Evolutionary conservation across 2,329 filamentous ascomycete species (phyloP).

Genomic region (Colletotrichum cordylinicola): DNA sequence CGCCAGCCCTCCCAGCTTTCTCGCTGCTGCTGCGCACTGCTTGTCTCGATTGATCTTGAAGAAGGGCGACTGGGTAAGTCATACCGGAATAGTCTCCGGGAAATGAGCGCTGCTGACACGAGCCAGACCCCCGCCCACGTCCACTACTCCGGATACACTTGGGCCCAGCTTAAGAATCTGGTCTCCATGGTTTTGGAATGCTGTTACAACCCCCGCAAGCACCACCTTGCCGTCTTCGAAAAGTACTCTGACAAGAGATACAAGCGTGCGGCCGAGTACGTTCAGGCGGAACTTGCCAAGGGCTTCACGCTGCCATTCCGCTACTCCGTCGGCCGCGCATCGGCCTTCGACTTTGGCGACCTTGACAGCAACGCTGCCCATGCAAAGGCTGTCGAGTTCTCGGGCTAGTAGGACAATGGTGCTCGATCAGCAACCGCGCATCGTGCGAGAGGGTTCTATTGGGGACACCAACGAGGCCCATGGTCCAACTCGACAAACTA

Average conservation of each 20-base stretch:
- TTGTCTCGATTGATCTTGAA: slow-evolving; percentile 85
- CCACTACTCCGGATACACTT: slow-evolving; percentile 94
- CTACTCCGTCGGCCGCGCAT: slow-evolving; percentile 41
- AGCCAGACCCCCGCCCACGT: slow-evolving; percentile 79
- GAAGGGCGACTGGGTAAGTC: slow-evolving; percentile 91
- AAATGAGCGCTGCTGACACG: slow-evolving; percentile 37
- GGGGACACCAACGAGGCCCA: background rate
- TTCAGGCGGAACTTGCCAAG: slow-evolving; percentile 74
- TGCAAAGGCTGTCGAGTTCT: slow-evolving; percentile 18
- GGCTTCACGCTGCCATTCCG: slow-evolving; percentile 58
- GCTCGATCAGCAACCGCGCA: background rate
- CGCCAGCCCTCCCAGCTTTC: slow-evolving; percentile 85
- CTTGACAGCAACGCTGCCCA: slow-evolving; percentile 14
- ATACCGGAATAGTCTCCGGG: too few species aligned
- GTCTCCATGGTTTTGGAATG: slow-evolving; percentile 85
- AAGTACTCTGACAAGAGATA: slow-evolving; percentile 91
- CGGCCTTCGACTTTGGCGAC: slow-evolving; percentile 19
- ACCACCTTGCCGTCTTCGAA: slow-evolving; percentile 87
- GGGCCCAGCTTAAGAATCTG: slow-evolving; percentile 79
- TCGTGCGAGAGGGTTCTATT: background rate
- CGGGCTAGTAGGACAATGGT: slow-evolving; percentile 19
- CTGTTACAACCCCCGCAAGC: slow-evolving; percentile 79
- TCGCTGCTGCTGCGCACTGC: slow-evolving; percentile 91
- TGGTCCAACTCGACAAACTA: background rate
- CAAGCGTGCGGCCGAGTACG: slow-evolving; percentile 82